Base-by-base conservation (phyloP, 106 monocot species). In the Dendrobium nobile region DNA sequence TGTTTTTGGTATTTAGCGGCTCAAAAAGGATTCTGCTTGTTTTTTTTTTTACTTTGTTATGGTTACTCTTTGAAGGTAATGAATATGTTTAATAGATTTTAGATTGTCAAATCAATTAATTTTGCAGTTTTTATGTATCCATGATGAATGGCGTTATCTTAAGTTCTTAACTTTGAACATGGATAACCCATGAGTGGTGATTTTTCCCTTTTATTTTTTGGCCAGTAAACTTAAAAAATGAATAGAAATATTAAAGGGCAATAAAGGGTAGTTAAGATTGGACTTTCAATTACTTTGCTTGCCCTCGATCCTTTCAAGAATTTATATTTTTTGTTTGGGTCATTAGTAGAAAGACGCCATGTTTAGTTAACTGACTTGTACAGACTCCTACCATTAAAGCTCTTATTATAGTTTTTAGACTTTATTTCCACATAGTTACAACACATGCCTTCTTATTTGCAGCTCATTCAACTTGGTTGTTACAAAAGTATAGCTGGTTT, bases 381-480 rank as follows among this genome's bases (percentile, higher is more conserved):
- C 26, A 28, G 28, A 37, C 3, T 70, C 10, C 27, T 70, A 70
- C 33, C 28, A 28, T 8, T 24, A 10, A 3, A 19, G 44, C 44
- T 20, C 9, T 75, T 20, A 13, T 75, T 44, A 1, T 75, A 20
- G 42, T 31, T 48, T 76, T 47, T 76, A 4, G 20, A 6, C 8
- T 47, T 75, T 73, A 41, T 73, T 75, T 75, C 10, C 45, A 75
- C 24, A 20, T 24, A 5, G 16, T 44, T 45, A 18, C 26, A 76
- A 27, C 26, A 26, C 47, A 22, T 26, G 7, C 10, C 22, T 41
- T 79, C 13, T 79, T 73, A 9, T 79, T 83, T 80, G 77, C 80
- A 80, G 77, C 54, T 77, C 47, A 31, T 24, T 43, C 64, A 18
- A 44, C 41, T 77, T 41, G 42, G 77, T 77, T 26, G 76, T 42